A percentile compares a stretch with the other conserved stretches of the same genome.
Conservation (phyloP, 129 eudicot species). For the Smallanthus sonchifolius region DNA sequence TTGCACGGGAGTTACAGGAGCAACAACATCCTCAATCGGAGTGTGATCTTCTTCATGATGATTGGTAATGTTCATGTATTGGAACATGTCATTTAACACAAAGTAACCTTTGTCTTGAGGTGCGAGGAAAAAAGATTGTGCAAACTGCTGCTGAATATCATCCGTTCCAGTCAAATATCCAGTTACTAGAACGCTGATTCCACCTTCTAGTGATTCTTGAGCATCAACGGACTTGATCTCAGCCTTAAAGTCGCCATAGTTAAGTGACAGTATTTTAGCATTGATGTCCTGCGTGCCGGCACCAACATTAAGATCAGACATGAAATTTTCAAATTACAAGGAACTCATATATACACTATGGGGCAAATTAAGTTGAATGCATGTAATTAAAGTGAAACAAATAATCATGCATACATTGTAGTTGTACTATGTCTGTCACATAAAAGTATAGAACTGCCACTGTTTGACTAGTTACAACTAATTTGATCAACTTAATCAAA, state of each 20-base stretch:
- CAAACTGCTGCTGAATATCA: conserved; percentile 36
- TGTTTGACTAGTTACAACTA: background rate
- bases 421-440: background rate
- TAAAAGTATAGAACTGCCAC: background rate
- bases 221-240: conserved; percentile 82
- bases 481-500: background rate
- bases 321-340: background rate
- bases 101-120: conserved; percentile 91
- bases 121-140: conserved; percentile 87
- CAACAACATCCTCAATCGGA: conserved; percentile 38
- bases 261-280: conserved; percentile 63
- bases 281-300: conserved; percentile 58
- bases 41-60: conserved; percentile 22
- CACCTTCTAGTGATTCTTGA: conserved; percentile 67
- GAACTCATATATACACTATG: background rate
- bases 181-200: conserved; percentile 85
- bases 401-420: background rate
- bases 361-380: background rate
- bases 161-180: conserved; percentile 69
- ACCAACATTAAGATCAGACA: background rate
- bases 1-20: conserved; percentile 39
- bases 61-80: conserved; percentile 43
- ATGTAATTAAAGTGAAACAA: background rate
- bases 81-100: conserved; percentile 84
- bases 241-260: conserved; percentile 54